Conservation (phyloP, 768 basidiomycete species). For the Gymnopilus dilepis region DNA sequence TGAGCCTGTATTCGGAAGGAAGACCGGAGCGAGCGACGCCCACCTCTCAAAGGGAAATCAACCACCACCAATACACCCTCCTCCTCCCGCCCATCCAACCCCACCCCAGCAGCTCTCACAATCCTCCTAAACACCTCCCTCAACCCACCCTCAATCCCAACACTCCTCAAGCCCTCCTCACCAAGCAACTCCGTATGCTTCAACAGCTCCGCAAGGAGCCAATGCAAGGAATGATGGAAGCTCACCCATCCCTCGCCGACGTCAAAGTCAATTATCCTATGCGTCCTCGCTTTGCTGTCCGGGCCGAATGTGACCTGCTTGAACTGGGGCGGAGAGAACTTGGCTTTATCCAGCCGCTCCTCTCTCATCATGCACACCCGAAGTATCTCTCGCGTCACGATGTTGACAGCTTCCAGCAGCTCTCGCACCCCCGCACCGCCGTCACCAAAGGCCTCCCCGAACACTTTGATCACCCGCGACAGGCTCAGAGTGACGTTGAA, state of each 20-base stretch:
- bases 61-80: slow-evolving; percentile 75
- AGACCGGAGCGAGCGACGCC: slow-evolving; percentile 28
- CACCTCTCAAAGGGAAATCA: slow-evolving; percentile 90
- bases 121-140: slow-evolving; percentile 65
- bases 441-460: slow-evolving; percentile 81
- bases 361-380: slow-evolving; percentile 72
- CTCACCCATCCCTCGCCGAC: slow-evolving; percentile 84
- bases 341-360: slow-evolving; percentile 67
- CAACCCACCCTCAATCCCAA: slow-evolving; percentile 59
- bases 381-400: slow-evolving; percentile 74
- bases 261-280: slow-evolving; percentile 76
- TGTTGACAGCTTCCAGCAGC: slow-evolving; percentile 68
- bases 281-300: slow-evolving; percentile 40
- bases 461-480: slow-evolving; percentile 86
- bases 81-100: slow-evolving; percentile 36
- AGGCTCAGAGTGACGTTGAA: slow-evolving; percentile 95
- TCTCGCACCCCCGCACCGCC: slow-evolving; percentile 49
- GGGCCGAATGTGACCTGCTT: slow-evolving; percentile 70
- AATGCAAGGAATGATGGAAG: slow-evolving; percentile 92
- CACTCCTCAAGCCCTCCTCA: slow-evolving; percentile 53
- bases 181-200: slow-evolving; percentile 79
- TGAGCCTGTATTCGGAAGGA: too few relatives aligned
- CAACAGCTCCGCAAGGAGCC: slow-evolving; percentile 87
- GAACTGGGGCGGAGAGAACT: slow-evolving; percentile 65
- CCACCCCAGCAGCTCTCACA: slow-evolving; percentile 39